A percentile compares a stretch with the other conserved stretches of the same genome.
These are phyloP conservation scores for Hygrocybe punicea DNA, from an alignment of 768 basidiomycete genomes.

Conservation along the genomic window DNA sequence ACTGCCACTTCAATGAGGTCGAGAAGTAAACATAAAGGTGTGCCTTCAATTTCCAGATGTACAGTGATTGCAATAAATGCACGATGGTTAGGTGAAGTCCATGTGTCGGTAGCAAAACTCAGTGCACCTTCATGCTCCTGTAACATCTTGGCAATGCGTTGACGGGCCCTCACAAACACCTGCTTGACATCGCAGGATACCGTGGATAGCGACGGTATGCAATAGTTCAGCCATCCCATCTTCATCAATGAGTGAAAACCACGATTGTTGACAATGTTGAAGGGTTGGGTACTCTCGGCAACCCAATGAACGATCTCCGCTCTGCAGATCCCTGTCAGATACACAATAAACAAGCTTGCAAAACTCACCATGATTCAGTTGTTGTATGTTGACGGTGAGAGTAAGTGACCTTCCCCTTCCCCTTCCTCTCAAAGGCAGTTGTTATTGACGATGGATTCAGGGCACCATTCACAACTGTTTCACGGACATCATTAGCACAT, in stretches of 20 bases:
- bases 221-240: slow-evolving; percentile 33
- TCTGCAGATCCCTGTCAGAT: slow-evolving; percentile 13
- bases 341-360: background rate
- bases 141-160: slow-evolving; percentile 29
- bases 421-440: slow-evolving; percentile 27
- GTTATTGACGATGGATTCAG: slow-evolving; percentile 23
- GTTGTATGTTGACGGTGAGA: slow-evolving; percentile 24
- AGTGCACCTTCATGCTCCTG: slow-evolving; percentile 27
- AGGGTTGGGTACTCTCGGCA: slow-evolving; percentile 30
- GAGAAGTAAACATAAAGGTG: slow-evolving; percentile 26
- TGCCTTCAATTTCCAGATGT: slow-evolving; percentile 14
- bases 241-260: slow-evolving; percentile 34
- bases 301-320: slow-evolving; percentile 37
- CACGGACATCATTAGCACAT: slow-evolving; percentile 1
- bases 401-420: slow-evolving; percentile 30
- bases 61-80: no score
- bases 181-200: slow-evolving; percentile 32
- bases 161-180: slow-evolving; percentile 22
- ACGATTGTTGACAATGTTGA: slow-evolving; percentile 32
- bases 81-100: slow-evolving; percentile 5
- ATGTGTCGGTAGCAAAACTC: slow-evolving; percentile 24
- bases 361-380: slow-evolving; percentile 22
- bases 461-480: slow-evolving; percentile 3
- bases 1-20: slow-evolving; percentile 35
- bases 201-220: slow-evolving; percentile 33